Percentiles rank a stretch among this genome's conserved stretches.
phyloP scores from a whole-genome alignment of 805 yeast genomes.

The Candida koratica region DNA sequence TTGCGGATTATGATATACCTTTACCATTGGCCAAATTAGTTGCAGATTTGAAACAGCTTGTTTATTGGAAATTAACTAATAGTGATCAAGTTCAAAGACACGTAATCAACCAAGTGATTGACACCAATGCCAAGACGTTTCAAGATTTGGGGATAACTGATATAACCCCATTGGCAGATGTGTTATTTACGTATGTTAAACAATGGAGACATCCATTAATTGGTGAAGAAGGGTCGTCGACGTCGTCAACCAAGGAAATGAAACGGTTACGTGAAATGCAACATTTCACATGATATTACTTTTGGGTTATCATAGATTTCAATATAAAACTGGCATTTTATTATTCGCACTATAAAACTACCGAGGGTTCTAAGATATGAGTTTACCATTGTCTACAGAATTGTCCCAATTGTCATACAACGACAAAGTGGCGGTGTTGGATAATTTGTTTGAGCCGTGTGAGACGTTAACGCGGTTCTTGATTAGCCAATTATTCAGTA shows the following conservation, averaged over 20 bases:
- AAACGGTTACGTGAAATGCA: constrained; percentile 42
- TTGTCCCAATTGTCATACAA: constrained; percentile 1
- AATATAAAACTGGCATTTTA: no score
- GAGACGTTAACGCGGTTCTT: constrained; percentile 36
- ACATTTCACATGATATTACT: constrained; percentile 33
- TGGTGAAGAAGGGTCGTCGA: constrained; percentile 42
- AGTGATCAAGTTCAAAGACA: constrained; percentile 76
- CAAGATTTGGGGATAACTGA: constrained; percentile 63
- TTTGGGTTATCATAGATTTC: neutral
- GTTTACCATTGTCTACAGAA: constrained; percentile 5
- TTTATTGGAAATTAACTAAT: constrained; percentile 49
- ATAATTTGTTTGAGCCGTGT: constrained; percentile 66
- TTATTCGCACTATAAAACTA: no score
- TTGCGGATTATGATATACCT: constrained; percentile 43
- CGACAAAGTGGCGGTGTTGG: constrained; percentile 29
- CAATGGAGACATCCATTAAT: constrained; percentile 50
- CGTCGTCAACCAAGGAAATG: constrained; percentile 32
- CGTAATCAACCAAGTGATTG: constrained; percentile 61
- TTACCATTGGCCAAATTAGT: constrained; percentile 42
- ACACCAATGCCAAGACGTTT: constrained; percentile 58
- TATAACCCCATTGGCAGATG: constrained; percentile 39
- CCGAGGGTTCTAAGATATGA: constrained; percentile 1
- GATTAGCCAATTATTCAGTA: constrained; percentile 26
- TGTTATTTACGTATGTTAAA: constrained; percentile 43
- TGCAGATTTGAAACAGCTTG: constrained; percentile 41